Conservation (phyloP, 139 green algal species). For the Limnomonas spitsbergensis region DNA sequence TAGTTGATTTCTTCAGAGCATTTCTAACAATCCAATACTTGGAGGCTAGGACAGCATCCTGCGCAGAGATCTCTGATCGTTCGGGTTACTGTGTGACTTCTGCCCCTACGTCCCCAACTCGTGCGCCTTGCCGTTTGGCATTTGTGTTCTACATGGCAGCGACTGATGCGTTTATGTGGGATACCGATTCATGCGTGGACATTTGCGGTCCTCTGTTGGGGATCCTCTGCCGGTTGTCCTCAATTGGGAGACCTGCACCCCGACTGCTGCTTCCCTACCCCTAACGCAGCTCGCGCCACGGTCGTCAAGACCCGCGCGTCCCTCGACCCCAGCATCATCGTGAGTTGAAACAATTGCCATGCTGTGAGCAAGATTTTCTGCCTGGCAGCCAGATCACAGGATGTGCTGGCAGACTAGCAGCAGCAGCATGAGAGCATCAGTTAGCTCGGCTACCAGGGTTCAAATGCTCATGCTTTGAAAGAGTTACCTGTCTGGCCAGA, state of each 20-base stretch:
- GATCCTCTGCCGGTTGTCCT: not conserved
- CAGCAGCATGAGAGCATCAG: not conserved
- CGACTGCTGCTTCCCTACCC: no score
- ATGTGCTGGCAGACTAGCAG: not conserved
- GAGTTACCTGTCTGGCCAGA: not conserved
- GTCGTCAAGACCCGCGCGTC: not conserved
- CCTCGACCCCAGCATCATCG: constrained; percentile 8
- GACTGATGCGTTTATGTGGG: no score
- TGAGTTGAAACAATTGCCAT: constrained; percentile 10
- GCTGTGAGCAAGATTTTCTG: not conserved
- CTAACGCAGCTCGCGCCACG: not conserved
- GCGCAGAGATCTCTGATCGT: no score
- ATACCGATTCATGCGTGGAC: no score
- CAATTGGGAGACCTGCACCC: no score
- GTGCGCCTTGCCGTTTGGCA: no score
- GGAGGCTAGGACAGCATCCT: not conserved
- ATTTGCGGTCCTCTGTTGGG: no score
- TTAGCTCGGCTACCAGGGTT: not conserved
- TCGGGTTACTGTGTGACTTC: no score
- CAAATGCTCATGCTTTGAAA: not conserved
- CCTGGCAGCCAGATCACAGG: not conserved
- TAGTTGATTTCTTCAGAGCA: no score
- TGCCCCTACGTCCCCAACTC: no score
- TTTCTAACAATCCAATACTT: no score
- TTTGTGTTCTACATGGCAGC: no score